These are phyloP conservation scores for Wakefieldia striispora DNA, from an alignment of 768 basidiomycete genomes.

Conservation along the genomic window DNA sequence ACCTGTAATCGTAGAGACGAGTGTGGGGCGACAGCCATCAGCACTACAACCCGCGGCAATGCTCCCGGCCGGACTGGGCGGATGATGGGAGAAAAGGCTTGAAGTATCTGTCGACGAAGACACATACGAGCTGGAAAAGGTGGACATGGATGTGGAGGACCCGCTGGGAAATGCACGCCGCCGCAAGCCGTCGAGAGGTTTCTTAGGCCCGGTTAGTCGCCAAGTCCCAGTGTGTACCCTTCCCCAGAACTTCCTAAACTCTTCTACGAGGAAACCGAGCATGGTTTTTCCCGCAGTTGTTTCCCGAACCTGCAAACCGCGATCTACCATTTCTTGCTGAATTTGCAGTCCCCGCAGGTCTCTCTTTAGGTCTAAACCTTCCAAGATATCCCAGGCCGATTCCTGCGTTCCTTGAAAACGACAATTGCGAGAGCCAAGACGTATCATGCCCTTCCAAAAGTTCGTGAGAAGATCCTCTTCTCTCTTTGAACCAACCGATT, in stretches of 20 bases:
- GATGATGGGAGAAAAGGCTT: not conserved
- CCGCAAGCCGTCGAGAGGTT: too few species aligned
- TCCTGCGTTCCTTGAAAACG: slow-evolving; percentile 9
- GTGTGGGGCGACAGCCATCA: not conserved
- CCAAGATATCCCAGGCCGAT: slow-evolving; percentile 16
- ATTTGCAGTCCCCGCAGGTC: slow-evolving; percentile 6
- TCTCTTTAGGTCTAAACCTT: not conserved
- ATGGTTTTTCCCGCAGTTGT: slow-evolving; percentile 19
- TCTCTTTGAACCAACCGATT: slow-evolving; percentile 3
- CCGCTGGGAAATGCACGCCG: not conserved
- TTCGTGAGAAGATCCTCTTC: slow-evolving; percentile 10
- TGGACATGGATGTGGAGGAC: slow-evolving; percentile 1
- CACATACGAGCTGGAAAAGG: not conserved
- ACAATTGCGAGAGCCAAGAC: slow-evolving; percentile 6
- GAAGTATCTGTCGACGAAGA: not conserved
- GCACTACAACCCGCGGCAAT: slow-evolving; percentile 1
- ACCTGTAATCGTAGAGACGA: not conserved
- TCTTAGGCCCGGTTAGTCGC: not conserved
- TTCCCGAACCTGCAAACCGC: slow-evolving; percentile 1
- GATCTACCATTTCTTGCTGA: slow-evolving; percentile 19
- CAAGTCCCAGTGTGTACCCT: slow-evolving; percentile 1
- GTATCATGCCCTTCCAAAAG: slow-evolving; percentile 17
- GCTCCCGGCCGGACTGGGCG: not conserved
- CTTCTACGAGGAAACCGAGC: slow-evolving; percentile 1
- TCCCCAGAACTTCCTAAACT: slow-evolving; percentile 8